phyloP scores from a whole-genome alignment of 2,329 filamentous ascomycete genomes.

The Fusarium sp. region DNA sequence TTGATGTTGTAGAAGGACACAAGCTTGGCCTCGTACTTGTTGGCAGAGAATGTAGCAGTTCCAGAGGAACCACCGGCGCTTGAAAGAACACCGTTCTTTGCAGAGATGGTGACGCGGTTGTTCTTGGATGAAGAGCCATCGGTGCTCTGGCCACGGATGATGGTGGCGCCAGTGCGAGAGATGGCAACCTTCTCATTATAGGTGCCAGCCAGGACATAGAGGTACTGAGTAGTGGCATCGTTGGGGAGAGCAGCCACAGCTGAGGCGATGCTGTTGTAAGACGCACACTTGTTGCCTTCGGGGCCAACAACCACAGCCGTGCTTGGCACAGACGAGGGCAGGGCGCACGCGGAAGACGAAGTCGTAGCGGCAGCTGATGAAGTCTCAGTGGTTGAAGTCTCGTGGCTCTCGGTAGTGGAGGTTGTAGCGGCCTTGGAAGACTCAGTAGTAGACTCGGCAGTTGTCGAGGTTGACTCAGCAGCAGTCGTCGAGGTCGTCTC shows the following conservation, averaged over 20 bases:
- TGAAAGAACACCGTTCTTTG: constrained; percentile 26
- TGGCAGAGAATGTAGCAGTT: constrained; percentile 44
- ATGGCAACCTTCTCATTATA: constrained; percentile 57
- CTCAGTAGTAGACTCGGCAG: neutral
- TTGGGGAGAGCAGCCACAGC: constrained; percentile 49
- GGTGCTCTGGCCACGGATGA: constrained; percentile 61
- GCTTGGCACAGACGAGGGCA: constrained; percentile 38
- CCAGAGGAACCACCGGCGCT: constrained; percentile 24
- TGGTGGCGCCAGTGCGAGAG: constrained; percentile 54
- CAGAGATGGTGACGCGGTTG: constrained; percentile 68
- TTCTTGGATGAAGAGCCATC: constrained; percentile 55
- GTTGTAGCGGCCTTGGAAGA: neutral
- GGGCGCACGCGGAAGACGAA: neutral
- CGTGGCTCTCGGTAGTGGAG: neutral
- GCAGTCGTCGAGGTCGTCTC: neutral
- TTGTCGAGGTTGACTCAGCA: neutral
- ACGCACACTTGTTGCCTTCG: constrained; percentile 52
- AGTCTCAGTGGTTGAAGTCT: neutral
- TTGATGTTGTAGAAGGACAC: constrained; percentile 48
- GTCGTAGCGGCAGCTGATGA: constrained; percentile 9
- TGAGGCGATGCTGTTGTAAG: constrained; percentile 57
- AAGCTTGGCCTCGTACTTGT: constrained; percentile 45
- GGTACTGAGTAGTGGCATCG: constrained; percentile 52
- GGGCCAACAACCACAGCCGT: constrained; percentile 55
- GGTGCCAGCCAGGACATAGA: constrained; percentile 58